These are phyloP conservation scores for Phalaenopsis hybrid DNA, from an alignment of 116 monocot genomes.

Conservation along the genomic window DNA sequence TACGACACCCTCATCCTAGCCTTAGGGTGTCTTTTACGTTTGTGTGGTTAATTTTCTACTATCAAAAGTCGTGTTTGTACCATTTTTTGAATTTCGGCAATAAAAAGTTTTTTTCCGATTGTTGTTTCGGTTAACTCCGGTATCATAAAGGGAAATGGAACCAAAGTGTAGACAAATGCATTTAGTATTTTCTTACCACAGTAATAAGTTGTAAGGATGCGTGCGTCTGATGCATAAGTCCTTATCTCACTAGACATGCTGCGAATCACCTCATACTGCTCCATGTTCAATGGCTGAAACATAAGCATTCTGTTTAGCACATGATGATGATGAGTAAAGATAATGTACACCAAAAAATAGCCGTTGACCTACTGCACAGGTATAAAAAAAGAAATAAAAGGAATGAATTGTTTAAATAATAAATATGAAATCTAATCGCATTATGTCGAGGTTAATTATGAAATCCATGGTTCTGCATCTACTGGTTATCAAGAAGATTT, in stretches of 20 bases:
- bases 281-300: conserved; percentile 78
- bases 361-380: not conserved
- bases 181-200: conserved; percentile 50
- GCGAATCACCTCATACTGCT: conserved; percentile 77
- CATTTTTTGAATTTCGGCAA: no score
- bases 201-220: conserved; percentile 91
- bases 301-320: conserved; percentile 17
- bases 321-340: conserved; percentile 3
- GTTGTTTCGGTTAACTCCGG: no score
- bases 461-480: not conserved
- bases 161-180: not conserved
- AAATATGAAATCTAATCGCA: not conserved
- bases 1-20: no score
- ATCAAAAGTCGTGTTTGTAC: no score
- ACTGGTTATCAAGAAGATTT: not conserved
- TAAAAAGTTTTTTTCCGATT: no score
- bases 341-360: not conserved
- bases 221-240: conserved; percentile 84
- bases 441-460: not conserved
- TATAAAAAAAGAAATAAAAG: not conserved
- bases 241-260: conserved; percentile 83
- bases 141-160: not conserved
- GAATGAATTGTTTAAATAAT: not conserved
- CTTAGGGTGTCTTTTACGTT: no score
- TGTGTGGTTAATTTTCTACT: no score